Evolutionary conservation across 225 moss, liverwort and hornwort species (phyloP).

Genomic region (Lunularia cruciata): DNA sequence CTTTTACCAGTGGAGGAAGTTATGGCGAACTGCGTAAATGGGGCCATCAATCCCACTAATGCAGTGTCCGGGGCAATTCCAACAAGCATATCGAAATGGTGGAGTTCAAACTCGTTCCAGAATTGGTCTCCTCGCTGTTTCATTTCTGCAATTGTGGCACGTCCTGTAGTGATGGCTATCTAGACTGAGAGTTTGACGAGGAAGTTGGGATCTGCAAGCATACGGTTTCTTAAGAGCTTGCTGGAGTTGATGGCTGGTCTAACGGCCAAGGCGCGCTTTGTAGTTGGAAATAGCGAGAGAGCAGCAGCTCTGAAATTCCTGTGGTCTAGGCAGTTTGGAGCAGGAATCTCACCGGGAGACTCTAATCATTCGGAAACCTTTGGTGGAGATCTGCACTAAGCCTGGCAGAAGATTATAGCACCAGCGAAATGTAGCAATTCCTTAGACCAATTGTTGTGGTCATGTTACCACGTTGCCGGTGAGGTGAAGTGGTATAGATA

Average conservation of each 20-base stretch:
- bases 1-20: slow-evolving; percentile 20
- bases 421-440: too few relatives aligned
- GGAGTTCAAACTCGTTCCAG: slow-evolving; percentile 73
- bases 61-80: slow-evolving; percentile 63
- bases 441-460: too few relatives aligned
- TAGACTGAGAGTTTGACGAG: slow-evolving; percentile 54
- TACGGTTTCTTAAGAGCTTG: slow-evolving; percentile 51
- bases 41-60: slow-evolving; percentile 63
- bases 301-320: slow-evolving; percentile 51
- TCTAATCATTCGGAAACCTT: too few relatives aligned
- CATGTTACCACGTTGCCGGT: too few relatives aligned
- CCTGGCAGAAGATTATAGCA: too few relatives aligned
- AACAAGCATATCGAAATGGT: slow-evolving; percentile 63
- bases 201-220: slow-evolving; percentile 58
- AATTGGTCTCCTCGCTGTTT: slow-evolving; percentile 66
- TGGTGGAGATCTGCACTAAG: too few relatives aligned
- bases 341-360: too few relatives aligned
- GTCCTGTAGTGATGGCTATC: slow-evolving; percentile 59
- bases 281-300: slow-evolving; percentile 51
- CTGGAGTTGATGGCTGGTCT: slow-evolving; percentile 35
- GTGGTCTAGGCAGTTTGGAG: slow-evolving; percentile 47
- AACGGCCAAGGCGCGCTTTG: slow-evolving; percentile 31
- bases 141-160: slow-evolving; percentile 63
- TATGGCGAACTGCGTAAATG: slow-evolving; percentile 39
- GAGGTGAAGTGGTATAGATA: too few relatives aligned